A percentile compares a stretch with the other conserved stretches of the same genome.
Conservation (phyloP, 2,329 filamentous ascomycete species). For the Arthrobotrys musiformis region DNA sequence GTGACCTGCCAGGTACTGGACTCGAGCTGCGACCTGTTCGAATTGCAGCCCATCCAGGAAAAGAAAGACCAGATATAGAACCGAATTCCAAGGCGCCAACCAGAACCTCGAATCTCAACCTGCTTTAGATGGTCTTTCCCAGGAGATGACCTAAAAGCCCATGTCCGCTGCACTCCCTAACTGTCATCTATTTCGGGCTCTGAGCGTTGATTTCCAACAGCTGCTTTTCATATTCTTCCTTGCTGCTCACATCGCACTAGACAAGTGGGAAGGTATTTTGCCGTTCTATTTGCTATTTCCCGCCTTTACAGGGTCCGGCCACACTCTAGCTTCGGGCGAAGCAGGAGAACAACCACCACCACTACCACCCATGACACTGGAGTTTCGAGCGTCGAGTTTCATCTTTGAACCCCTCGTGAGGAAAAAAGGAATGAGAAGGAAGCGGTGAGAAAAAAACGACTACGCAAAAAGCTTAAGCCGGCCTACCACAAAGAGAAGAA, state of each 20-base stretch:
- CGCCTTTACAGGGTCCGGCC: constrained; percentile 52
- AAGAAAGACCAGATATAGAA: constrained; percentile 41
- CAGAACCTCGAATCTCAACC: constrained; percentile 43
- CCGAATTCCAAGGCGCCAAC: constrained; percentile 49
- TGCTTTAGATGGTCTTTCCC: constrained; percentile 30
- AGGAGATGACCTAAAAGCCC: constrained; percentile 34
- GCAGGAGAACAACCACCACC: constrained; percentile 51
- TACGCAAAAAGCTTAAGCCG: constrained; percentile 46
- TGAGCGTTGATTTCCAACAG: constrained; percentile 39
- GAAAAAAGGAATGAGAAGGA: constrained; percentile 48
- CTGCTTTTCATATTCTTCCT: constrained; percentile 31
- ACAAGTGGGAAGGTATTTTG: constrained; percentile 56
- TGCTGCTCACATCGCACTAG: constrained; percentile 28
- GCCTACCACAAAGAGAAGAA: constrained; percentile 46
- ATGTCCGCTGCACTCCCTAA: constrained; percentile 25
- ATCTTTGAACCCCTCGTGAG: constrained; percentile 54
- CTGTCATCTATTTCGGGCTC: constrained; percentile 47
- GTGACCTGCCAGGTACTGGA: constrained; percentile 53
- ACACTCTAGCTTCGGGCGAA: constrained; percentile 52
- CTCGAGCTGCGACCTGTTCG: constrained; percentile 14
- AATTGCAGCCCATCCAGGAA: constrained; percentile 38
- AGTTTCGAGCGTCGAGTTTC: constrained; percentile 55
- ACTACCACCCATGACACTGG: constrained; percentile 51
- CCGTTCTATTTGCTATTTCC: constrained; percentile 50
- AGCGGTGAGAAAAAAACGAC: constrained; percentile 49